Evolutionary conservation across 23 red algal genomes (phyloP).

Genomic region (Gracilaria caudata): DNA sequence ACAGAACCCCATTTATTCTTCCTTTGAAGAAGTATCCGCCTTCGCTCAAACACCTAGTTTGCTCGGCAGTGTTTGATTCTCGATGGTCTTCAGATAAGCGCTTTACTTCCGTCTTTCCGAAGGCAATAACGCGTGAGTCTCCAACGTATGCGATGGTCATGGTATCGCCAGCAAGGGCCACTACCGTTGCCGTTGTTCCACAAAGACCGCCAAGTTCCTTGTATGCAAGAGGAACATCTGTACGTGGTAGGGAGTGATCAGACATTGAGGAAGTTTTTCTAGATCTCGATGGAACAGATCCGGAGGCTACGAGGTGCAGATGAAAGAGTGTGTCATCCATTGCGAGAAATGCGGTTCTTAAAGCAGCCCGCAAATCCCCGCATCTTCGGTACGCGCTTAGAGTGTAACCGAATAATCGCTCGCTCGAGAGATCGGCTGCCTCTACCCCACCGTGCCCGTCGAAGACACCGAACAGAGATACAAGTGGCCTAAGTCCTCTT

Average conservation of each 20-base stretch:
- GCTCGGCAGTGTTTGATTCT: slow-evolving; percentile 63
- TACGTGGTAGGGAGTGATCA: slow-evolving; percentile 33
- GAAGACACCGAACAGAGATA: slow-evolving; percentile 56
- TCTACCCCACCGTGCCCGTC: slow-evolving; percentile 65
- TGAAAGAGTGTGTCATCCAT: slow-evolving; percentile 8
- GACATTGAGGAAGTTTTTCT: slow-evolving; percentile 36
- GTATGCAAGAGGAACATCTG: neutral
- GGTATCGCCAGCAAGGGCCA: slow-evolving; percentile 27
- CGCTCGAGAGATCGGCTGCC: slow-evolving; percentile 43
- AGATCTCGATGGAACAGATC: neutral
- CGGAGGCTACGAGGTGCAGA: neutral
- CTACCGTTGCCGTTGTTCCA: slow-evolving; percentile 67
- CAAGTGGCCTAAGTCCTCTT: slow-evolving; percentile 1
- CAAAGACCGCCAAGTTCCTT: slow-evolving; percentile 19
- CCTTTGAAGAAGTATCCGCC: slow-evolving; percentile 79
- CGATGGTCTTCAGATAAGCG: slow-evolving; percentile 84
- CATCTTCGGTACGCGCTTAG: slow-evolving; percentile 17
- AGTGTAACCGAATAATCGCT: slow-evolving; percentile 11
- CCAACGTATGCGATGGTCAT: slow-evolving; percentile 60
- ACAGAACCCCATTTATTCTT: slow-evolving; percentile 83
- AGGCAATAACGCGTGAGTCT: slow-evolving; percentile 54
- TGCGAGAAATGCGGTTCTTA: slow-evolving; percentile 1
- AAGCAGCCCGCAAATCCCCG: neutral
- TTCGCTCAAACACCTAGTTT: slow-evolving; percentile 48
- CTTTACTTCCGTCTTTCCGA: slow-evolving; percentile 30